These are phyloP conservation scores for Anethum foeniculum DNA, from an alignment of 140 eudicot species.

Conservation along the genomic window DNA sequence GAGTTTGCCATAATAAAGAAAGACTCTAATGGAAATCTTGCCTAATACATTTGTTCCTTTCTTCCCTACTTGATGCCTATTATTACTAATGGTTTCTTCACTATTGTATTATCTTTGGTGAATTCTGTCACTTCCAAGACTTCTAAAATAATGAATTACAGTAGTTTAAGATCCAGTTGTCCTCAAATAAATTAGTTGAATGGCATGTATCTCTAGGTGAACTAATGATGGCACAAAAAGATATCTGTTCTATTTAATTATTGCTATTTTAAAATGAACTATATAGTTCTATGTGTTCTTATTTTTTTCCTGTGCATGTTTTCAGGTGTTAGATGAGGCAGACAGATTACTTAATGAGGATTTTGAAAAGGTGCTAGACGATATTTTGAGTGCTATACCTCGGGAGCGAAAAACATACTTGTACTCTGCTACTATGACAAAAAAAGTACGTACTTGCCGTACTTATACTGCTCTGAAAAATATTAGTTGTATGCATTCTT, in stretches of 20 bases:
- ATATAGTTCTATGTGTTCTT: not conserved
- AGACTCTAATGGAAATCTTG: not conserved
- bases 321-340: conserved; percentile 91
- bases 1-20: not conserved
- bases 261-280: not conserved
- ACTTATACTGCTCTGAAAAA: not conserved
- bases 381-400: conserved; percentile 69
- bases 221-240: not conserved
- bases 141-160: not conserved
- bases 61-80: not conserved
- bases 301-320: not conserved
- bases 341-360: conserved; percentile 82
- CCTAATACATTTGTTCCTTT: not conserved
- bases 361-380: conserved; percentile 74
- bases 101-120: not conserved
- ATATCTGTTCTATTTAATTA: not conserved
- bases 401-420: conserved; percentile 75
- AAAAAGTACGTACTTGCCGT: conserved; percentile 38
- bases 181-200: not conserved
- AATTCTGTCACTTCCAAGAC: not conserved
- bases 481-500: not conserved
- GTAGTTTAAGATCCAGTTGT: not conserved
- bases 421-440: conserved; percentile 90
- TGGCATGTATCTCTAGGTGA: not conserved
- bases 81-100: not conserved